A percentile compares a stretch with the other conserved stretches of the same genome.
Conservation (phyloP, 495 filamentous ascomycete genomes). For the Lasiosphaeria ovina region DNA sequence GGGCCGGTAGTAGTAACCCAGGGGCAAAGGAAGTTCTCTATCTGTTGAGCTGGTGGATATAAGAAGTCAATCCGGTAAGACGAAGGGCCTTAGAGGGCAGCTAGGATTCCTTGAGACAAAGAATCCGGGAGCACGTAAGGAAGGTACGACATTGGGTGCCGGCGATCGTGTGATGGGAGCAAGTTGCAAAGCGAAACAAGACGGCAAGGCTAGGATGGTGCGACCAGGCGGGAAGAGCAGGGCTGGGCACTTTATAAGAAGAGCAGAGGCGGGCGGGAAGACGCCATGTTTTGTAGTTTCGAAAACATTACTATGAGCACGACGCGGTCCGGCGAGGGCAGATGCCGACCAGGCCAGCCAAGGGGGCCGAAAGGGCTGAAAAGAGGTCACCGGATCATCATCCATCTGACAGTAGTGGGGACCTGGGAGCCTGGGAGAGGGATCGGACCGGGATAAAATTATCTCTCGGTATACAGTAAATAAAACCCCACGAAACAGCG, state of each 20-base stretch:
- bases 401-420: conserved; percentile 34
- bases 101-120: not conserved
- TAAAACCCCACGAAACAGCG: conserved; percentile 31
- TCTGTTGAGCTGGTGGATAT: too few species aligned
- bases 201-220: not conserved
- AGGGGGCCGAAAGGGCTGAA: conserved; percentile 32
- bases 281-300: not conserved
- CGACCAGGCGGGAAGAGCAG: not conserved
- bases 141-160: not conserved
- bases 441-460: conserved; percentile 22
- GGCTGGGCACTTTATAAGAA: conserved; percentile 6
- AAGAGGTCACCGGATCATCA: conserved; percentile 39
- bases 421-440: conserved; percentile 23
- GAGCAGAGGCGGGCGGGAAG: not conserved
- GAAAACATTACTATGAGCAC: conserved; percentile 9
- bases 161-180: not conserved
- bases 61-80: too few species aligned
- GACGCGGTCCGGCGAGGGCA: conserved; percentile 17
- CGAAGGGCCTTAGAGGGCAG: not conserved
- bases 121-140: not conserved
- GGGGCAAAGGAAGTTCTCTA: too few species aligned
- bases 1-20: too few species aligned
- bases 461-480: conserved; percentile 11
- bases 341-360: conserved; percentile 16
- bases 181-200: not conserved